phyloP scores from a whole-genome alignment of 139 green algal species.

The Chara braunii region DNA sequence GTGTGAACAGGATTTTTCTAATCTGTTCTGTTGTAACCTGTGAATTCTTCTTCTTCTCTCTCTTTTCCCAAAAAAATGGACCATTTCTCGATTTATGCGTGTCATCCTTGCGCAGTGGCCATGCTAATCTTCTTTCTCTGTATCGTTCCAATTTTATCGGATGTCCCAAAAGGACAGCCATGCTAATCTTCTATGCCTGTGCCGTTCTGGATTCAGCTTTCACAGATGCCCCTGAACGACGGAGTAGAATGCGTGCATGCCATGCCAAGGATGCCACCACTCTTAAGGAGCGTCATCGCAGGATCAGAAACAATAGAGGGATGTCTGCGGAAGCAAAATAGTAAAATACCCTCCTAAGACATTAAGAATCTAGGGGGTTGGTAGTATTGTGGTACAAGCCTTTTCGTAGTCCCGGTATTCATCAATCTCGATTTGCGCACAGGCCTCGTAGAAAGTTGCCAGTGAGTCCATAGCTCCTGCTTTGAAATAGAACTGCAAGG shows the following conservation, averaged over 20 bases:
- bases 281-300: not conserved
- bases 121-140: no score
- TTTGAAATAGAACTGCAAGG: slow-evolving; percentile 76
- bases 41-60: no score
- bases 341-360: not conserved
- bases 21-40: no score
- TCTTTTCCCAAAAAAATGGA: no score
- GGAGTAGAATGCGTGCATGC: not conserved
- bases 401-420: slow-evolving; percentile 70
- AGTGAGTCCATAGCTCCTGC: slow-evolving; percentile 58
- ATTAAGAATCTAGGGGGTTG: not conserved
- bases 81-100: no score
- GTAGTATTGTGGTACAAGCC: not conserved
- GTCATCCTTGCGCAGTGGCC: no score
- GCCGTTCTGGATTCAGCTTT: not conserved
- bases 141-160: no score
- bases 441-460: slow-evolving; percentile 66
- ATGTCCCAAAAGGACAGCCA: no score
- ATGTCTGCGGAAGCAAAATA: not conserved
- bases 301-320: not conserved
- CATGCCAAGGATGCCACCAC: not conserved
- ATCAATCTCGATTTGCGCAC: slow-evolving; percentile 73
- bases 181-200: no score
- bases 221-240: not conserved
- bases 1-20: no score